phyloP scores from a whole-genome alignment of 1,284 basidiomycete species.

The Earliella scabrosa region DNA sequence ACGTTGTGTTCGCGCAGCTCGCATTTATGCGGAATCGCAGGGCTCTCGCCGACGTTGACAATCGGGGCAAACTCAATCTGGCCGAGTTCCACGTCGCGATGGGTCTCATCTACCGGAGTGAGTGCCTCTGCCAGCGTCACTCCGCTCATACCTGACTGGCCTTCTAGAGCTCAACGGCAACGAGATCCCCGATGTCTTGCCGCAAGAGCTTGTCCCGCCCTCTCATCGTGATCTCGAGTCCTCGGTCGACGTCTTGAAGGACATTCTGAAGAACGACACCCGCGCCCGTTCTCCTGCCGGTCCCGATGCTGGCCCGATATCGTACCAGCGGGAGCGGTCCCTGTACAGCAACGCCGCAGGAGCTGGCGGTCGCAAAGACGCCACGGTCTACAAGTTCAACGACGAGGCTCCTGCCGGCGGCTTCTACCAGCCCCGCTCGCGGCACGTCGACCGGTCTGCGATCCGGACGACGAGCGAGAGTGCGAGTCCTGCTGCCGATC shows the following conservation, averaged over 20 bases:
- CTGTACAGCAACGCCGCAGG: constrained; percentile 61
- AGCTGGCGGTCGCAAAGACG: constrained; percentile 78
- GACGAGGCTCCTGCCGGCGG: constrained; percentile 61
- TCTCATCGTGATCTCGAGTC: constrained; percentile 91
- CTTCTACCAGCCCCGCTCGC: constrained; percentile 84
- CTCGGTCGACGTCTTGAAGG: constrained; percentile 91
- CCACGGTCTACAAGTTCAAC: constrained; percentile 92
- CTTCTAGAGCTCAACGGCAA: constrained; percentile 87
- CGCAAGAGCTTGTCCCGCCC: constrained; percentile 90
- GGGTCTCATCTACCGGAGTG: constrained; percentile 96
- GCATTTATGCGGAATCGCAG: constrained; percentile 44
- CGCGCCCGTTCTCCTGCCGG: constrained; percentile 60
- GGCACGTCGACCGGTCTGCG: constrained; percentile 88
- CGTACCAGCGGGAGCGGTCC: constrained; percentile 71
- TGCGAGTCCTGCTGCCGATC: constrained; percentile 73
- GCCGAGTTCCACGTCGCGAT: constrained; percentile 99
- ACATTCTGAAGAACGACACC: constrained; percentile 88
- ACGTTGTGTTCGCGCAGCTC: neutral
- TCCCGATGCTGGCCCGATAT: constrained; percentile 52
- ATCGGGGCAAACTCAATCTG: constrained; percentile 92
- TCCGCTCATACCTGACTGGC: neutral
- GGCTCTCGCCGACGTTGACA: constrained; percentile 88
- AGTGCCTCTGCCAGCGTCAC: constrained; percentile 35
- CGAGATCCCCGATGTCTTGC: constrained; percentile 86
- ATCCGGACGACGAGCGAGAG: constrained; percentile 79